phyloP scores from a whole-genome alignment of 2,329 filamentous ascomycete species.

The Calonectria crousiana region DNA sequence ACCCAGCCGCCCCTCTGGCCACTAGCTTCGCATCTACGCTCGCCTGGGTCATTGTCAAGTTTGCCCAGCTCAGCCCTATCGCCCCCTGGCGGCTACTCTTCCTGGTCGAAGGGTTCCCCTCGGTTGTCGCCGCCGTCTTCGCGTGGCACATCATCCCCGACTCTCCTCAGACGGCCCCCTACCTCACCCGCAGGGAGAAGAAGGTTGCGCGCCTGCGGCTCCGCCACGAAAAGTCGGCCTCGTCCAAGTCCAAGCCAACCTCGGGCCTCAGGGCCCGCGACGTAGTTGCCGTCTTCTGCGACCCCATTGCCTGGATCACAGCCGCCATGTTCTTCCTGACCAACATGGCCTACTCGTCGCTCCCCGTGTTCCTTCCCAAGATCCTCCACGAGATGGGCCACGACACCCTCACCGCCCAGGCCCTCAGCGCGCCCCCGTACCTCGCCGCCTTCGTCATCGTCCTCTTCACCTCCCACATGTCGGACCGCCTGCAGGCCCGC shows the following conservation, averaged over 20 bases:
- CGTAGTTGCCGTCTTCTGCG: conserved; percentile 60
- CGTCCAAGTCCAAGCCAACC: conserved; percentile 32
- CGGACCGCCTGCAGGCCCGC: conserved; percentile 74
- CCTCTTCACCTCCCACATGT: conserved; percentile 77
- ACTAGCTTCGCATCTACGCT: conserved; percentile 83
- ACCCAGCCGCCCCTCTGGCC: conserved; percentile 78
- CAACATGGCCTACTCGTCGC: conserved; percentile 88
- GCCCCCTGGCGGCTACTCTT: conserved; percentile 90
- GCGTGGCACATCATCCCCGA: conserved; percentile 85
- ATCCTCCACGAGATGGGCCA: conserved; percentile 84
- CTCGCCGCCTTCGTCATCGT: conserved; percentile 80
- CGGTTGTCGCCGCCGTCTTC: conserved; percentile 78
- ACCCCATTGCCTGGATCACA: conserved; percentile 71
- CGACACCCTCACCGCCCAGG: conserved; percentile 75
- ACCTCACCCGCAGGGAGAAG: conserved; percentile 72
- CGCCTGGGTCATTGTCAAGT: conserved; percentile 81
- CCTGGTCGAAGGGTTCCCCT: conserved; percentile 87
- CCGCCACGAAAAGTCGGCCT: conserved; percentile 58
- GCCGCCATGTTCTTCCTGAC: conserved; percentile 88
- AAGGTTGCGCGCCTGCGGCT: conserved; percentile 79
- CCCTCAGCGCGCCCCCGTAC: conserved; percentile 84
- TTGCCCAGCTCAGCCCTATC: conserved; percentile 75
- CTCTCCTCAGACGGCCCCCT: conserved; percentile 74
- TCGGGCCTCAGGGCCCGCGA: conserved; percentile 66
- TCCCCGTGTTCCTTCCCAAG: conserved; percentile 89